Conservation (phyloP, 108 stramenopile genomes). For the Pseudonitzschia multiseries region DNA sequence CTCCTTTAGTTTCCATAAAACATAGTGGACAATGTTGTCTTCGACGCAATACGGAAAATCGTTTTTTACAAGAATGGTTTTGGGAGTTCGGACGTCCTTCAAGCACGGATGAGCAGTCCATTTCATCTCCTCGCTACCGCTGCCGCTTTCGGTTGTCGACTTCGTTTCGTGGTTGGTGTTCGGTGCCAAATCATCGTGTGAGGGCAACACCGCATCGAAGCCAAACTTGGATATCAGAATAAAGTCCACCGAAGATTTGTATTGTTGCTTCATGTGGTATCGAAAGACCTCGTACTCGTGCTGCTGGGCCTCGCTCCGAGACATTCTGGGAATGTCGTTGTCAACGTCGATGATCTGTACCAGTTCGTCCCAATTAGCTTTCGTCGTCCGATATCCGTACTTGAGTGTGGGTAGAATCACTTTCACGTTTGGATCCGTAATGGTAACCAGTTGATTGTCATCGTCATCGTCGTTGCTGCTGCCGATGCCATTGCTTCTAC, state of each 20-base stretch:
- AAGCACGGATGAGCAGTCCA: constrained; percentile 3
- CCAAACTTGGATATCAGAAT: constrained; percentile 72
- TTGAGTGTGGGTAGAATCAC: constrained; percentile 33
- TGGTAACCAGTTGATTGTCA: constrained; percentile 4
- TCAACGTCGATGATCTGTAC: constrained; percentile 38
- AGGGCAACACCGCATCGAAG: constrained; percentile 19
- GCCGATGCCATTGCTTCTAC: background rate
- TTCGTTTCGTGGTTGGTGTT: background rate
- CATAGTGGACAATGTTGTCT: constrained; percentile 62
- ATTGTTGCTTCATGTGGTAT: constrained; percentile 43
- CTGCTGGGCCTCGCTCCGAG: constrained; percentile 54
- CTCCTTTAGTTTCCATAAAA: constrained; percentile 77
- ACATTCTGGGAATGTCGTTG: constrained; percentile 46
- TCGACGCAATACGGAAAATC: constrained; percentile 75
- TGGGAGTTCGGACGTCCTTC: background rate
- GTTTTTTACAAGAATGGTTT: constrained; percentile 48
- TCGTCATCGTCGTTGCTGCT: background rate
- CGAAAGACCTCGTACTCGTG: constrained; percentile 44
- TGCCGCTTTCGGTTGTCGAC: too few relatives aligned
- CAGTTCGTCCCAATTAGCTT: constrained; percentile 40
- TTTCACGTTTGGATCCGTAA: constrained; percentile 7
- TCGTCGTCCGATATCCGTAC: constrained; percentile 40
- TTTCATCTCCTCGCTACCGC: too few relatives aligned
- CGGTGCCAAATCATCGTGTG: background rate
- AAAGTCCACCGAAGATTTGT: constrained; percentile 64